Evolutionary conservation across 148 eudicot species (phyloP).

Genomic region (Cornus florida): DNA sequence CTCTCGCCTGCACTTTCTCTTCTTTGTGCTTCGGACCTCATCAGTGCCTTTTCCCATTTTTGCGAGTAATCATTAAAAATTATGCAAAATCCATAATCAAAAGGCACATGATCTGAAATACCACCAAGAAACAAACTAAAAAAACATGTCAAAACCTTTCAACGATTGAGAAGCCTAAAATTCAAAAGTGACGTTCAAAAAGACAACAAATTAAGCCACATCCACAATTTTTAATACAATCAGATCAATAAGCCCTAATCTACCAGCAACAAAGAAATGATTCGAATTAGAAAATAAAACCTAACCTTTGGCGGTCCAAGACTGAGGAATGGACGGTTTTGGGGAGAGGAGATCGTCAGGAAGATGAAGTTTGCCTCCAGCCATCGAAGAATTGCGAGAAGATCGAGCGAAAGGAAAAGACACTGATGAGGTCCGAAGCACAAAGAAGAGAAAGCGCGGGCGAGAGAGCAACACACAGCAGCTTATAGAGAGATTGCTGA

Average conservation of each 20-base stretch:
- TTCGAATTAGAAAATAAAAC: neutral
- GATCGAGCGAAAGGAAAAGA: neutral
- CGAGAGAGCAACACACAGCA: neutral
- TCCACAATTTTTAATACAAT: neutral
- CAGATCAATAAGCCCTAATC: conserved; percentile 19
- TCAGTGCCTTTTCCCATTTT: neutral
- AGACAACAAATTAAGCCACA: neutral
- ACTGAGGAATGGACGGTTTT: conserved; percentile 7
- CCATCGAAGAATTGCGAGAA: conserved; percentile 20
- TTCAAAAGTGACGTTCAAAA: neutral
- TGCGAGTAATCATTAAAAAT: neutral
- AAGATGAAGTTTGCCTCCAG: conserved; percentile 44
- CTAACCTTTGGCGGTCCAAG: conserved; percentile 29
- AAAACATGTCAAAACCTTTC: neutral
- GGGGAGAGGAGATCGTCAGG: conserved; percentile 58
- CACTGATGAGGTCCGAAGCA: neutral
- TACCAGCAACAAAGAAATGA: neutral
- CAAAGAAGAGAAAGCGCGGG: neutral
- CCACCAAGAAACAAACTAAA: neutral
- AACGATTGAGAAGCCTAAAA: neutral
- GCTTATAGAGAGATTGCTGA: neutral
- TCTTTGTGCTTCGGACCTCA: neutral
- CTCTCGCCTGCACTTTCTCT: neutral
- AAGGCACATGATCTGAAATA: conserved; percentile 11
- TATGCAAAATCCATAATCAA: neutral